Evolutionary conservation across 768 basidiomycete genomes (phyloP).

Genomic region (Auriscalpium orientale): DNA sequence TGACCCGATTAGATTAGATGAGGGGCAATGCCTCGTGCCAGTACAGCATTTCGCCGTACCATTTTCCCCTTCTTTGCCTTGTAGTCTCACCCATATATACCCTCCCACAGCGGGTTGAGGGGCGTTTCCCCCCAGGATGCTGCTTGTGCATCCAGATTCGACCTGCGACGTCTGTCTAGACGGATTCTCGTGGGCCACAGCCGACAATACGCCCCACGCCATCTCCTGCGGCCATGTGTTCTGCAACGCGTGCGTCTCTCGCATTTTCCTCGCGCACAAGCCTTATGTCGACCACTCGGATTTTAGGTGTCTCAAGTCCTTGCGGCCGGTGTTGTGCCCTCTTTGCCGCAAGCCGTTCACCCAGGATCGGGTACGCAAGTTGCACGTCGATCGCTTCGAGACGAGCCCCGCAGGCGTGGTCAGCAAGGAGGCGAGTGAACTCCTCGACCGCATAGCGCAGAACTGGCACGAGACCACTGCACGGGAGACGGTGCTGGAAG

Average conservation of each 20-base stretch:
- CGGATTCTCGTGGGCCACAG: conserved; percentile 45
- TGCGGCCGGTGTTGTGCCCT: conserved; percentile 49
- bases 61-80: no score
- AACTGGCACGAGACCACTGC: conserved; percentile 26
- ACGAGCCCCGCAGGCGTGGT: neutral
- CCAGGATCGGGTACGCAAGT: conserved; percentile 51
- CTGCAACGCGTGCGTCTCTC: conserved; percentile 49
- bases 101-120: no score
- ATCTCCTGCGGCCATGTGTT: conserved; percentile 77
- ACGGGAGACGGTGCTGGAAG: conserved; percentile 27
- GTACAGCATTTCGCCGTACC: no score
- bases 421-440: conserved; percentile 13
- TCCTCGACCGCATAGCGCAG: conserved; percentile 28
- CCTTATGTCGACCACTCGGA: conserved; percentile 4
- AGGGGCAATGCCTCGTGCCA: no score
- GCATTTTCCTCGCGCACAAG: neutral
- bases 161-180: conserved; percentile 74
- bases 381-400: conserved; percentile 47
- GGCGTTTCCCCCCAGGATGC: conserved; percentile 23
- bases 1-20: no score
- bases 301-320: conserved; percentile 45
- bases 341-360: conserved; percentile 58
- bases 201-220: conserved; percentile 51
- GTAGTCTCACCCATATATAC: no score
- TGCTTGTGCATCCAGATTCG: conserved; percentile 63